phyloP scores from a whole-genome alignment of 75 land plant species.

The Adiantum capillusveneris region DNA sequence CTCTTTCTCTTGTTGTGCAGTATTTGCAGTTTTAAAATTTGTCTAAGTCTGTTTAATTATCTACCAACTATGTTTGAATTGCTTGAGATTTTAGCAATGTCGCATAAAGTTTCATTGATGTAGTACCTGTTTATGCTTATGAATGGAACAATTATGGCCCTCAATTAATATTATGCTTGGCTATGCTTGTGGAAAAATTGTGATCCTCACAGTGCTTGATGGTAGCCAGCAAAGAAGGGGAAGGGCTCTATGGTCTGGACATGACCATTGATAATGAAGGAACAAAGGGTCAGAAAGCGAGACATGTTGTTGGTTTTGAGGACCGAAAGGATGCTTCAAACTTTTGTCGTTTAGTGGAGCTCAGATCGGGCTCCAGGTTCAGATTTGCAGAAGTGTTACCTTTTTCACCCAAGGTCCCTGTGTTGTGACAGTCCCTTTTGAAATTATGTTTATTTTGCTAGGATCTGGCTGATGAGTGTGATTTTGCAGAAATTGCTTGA shows the following conservation, averaged over 20 bases:
- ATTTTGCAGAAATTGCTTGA: conserved; percentile 53
- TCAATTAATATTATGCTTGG: no score
- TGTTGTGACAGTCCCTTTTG: neutral
- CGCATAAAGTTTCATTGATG: no score
- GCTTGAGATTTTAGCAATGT: no score
- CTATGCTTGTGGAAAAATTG: no score
- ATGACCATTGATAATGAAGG: conserved; percentile 60
- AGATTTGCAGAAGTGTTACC: conserved; percentile 60
- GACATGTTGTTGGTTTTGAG: conserved; percentile 83
- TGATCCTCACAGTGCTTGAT: neutral
- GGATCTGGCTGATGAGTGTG: no score
- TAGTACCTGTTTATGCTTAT: no score
- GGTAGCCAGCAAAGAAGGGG: conserved; percentile 4
- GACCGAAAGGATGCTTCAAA: conserved; percentile 63
- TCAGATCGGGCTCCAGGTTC: conserved; percentile 41
- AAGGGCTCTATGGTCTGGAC: conserved; percentile 77
- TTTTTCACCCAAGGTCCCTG: conserved; percentile 61
- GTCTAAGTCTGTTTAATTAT: no score
- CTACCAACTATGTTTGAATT: no score
- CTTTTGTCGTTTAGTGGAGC: conserved; percentile 55
- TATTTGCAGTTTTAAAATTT: no score
- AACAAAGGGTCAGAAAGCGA: conserved; percentile 24
- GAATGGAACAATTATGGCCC: no score
- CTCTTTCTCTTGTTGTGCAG: no score
- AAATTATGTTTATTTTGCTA: no score